These are phyloP conservation scores for Nicotiana benthamiana DNA, from an alignment of 257 asterid genomes.

Conservation along the genomic window DNA sequence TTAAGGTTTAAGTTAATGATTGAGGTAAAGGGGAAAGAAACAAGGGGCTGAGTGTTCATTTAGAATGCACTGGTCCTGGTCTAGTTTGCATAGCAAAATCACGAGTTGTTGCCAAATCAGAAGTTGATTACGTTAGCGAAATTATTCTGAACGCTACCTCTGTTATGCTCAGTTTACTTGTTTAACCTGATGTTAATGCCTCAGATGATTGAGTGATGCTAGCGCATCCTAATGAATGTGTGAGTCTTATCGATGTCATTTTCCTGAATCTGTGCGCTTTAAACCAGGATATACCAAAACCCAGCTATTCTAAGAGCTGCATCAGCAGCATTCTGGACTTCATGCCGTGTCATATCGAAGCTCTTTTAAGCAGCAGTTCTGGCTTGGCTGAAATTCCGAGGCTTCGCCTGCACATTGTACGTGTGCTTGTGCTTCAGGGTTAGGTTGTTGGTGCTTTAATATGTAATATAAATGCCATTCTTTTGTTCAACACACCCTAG, in stretches of 20 bases:
- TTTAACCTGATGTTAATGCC: not conserved
- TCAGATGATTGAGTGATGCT: not conserved
- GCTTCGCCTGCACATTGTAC: not conserved
- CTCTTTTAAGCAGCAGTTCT: slow-evolving; percentile 44
- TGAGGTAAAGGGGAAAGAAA: too few relatives aligned
- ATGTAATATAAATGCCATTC: slow-evolving; percentile 22
- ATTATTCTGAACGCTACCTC: not conserved
- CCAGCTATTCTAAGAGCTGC: slow-evolving; percentile 83
- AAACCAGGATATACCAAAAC: slow-evolving; percentile 78
- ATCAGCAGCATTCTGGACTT: slow-evolving; percentile 89
- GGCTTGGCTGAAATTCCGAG: not conserved
- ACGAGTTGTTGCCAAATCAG: not conserved
- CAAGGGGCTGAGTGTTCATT: not conserved
- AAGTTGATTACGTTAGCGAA: not conserved
- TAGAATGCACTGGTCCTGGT: not conserved
- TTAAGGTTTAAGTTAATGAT: not conserved
- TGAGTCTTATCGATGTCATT: not conserved
- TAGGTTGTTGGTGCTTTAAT: slow-evolving; percentile 3
- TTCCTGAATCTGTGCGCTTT: not conserved
- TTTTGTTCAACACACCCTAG: not conserved
- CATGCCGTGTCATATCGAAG: slow-evolving; percentile 80
- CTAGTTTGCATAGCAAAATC: not conserved
- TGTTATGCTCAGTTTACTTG: not conserved
- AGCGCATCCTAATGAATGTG: not conserved
- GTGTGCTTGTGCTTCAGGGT: slow-evolving; percentile 6